These are phyloP conservation scores for Asclepias syriaca DNA, from an alignment of 257 asterid species.

Conservation along the genomic window DNA sequence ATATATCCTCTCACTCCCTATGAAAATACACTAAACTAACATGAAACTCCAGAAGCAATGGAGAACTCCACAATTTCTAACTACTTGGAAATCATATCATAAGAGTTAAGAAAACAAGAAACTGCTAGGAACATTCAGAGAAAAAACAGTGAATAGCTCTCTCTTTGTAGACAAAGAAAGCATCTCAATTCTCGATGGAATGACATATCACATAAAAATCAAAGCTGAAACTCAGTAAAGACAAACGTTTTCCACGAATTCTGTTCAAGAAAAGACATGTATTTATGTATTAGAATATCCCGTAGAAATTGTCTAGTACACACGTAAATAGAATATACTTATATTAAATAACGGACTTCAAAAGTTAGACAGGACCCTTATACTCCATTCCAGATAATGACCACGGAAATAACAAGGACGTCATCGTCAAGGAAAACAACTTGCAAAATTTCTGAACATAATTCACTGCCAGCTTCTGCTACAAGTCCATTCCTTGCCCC, in stretches of 20 bases:
- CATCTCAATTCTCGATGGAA: no score
- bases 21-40: background rate
- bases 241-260: background rate
- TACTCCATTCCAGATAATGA: background rate
- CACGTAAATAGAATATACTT: background rate
- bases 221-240: background rate
- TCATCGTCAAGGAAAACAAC: background rate
- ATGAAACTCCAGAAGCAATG: background rate
- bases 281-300: background rate
- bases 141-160: background rate
- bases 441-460: background rate
- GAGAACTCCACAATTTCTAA: background rate
- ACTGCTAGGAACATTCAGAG: slow-evolving; percentile 6
- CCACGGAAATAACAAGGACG: no score
- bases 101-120: background rate
- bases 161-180: background rate
- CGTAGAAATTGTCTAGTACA: background rate
- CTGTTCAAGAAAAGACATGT: background rate
- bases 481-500: background rate
- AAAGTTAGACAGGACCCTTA: background rate
- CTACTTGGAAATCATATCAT: background rate
- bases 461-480: background rate
- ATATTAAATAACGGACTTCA: background rate
- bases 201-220: background rate
- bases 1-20: background rate